A percentile compares a stretch with the other conserved stretches of the same genome.
phyloP scores from a whole-genome alignment of 2,329 filamentous ascomycete genomes.

The Didymella arachidicola region DNA sequence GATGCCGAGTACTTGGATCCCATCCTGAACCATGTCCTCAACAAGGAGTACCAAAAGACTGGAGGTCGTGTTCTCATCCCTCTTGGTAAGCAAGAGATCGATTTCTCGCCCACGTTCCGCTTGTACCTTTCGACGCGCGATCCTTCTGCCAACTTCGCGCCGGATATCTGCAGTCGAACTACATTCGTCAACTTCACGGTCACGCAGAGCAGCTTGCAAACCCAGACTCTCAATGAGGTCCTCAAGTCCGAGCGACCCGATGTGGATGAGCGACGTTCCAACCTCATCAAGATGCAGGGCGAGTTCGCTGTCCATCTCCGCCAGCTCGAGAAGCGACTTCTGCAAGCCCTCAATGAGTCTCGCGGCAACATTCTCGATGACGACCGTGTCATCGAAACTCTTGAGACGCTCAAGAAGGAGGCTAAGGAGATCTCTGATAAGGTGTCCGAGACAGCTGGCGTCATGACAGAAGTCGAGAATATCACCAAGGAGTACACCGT shows the following conservation, averaged over 20 bases:
- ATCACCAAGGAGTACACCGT: conserved; percentile 95
- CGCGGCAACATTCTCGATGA: conserved; percentile 98
- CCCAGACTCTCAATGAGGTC: conserved; percentile 95
- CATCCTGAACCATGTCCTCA: conserved; percentile 96
- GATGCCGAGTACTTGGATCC: conserved; percentile 97
- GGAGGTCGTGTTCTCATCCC: conserved; percentile 98
- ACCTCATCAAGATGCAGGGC: conserved; percentile 97
- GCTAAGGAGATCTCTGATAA: conserved; percentile 95
- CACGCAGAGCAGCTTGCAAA: conserved; percentile 97
- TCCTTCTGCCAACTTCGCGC: conserved; percentile 93
- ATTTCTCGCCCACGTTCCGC: conserved; percentile 96
- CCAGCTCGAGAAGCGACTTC: conserved; percentile 89
- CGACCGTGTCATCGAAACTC: conserved; percentile 95
- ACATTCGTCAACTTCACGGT: conserved; percentile 99
- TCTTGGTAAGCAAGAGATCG: conserved; percentile 97
- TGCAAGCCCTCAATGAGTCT: conserved; percentile 96
- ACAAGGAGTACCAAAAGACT: conserved; percentile 99
- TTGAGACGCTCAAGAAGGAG: conserved; percentile 97
- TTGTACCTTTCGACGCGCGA: conserved; percentile 94
- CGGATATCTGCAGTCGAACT: conserved; percentile 96
- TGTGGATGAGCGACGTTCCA: conserved; percentile 93
- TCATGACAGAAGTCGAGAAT: conserved; percentile 96
- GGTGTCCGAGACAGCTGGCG: conserved; percentile 95
- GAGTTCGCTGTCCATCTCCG: conserved; percentile 99
- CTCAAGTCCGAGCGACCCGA: conserved; percentile 97